phyloP scores from a whole-genome alignment of 208 protist genomes.

The Acanthamoeba sp. region DNA sequence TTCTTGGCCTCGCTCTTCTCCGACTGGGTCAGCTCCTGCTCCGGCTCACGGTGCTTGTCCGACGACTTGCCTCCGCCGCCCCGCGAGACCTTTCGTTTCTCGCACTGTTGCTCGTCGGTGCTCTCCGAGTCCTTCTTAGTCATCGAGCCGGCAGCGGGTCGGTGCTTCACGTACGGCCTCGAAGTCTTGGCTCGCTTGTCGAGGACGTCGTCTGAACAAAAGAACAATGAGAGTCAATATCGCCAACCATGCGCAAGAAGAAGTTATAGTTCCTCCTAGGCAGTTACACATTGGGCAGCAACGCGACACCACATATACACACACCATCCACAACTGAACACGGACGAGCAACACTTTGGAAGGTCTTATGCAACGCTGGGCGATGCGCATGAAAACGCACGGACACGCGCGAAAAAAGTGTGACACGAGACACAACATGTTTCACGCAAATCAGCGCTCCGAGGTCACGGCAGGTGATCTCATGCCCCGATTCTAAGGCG shows the following conservation, averaged over 20 bases:
- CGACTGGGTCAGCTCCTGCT: neutral
- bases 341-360: neutral
- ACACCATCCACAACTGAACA: too few relatives aligned
- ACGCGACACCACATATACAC: too few relatives aligned
- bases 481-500: too few relatives aligned
- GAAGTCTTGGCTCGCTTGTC: neutral
- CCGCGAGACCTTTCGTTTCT: too few relatives aligned
- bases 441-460: too few relatives aligned
- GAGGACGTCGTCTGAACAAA: neutral
- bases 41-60: too few relatives aligned
- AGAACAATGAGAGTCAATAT: neutral
- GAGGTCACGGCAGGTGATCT: too few relatives aligned
- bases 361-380: neutral
- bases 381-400: too few relatives aligned
- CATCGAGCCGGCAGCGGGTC: too few relatives aligned
- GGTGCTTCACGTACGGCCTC: neutral
- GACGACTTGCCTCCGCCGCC: too few relatives aligned
- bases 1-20: neutral
- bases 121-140: neutral
- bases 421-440: conserved; percentile 6
- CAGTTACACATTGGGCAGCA: neutral
- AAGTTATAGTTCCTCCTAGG: neutral
- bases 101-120: neutral
- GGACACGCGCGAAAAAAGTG: neutral
- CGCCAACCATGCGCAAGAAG: neutral